Evolutionary conservation across 768 basidiomycete species (phyloP), one percentile per base, ranked within the genome.

Genomic region (Suillus occidentalis): DNA sequence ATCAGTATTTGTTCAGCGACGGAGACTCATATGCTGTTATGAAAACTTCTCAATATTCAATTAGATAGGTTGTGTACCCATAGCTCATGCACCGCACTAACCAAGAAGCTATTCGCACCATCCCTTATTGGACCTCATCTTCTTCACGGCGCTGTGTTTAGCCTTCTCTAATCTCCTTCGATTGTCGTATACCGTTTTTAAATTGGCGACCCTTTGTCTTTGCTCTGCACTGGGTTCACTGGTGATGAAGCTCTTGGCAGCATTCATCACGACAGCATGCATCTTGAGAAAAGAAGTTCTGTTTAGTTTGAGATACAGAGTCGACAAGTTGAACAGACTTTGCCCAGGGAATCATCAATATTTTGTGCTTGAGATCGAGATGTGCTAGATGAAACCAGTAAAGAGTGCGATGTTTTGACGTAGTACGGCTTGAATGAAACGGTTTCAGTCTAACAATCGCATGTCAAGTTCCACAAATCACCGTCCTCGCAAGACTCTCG

Each of bases 321-420:
- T 49, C n/a, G 36, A 58, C 60, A 28, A 59, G 22, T 57, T 63
- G 12, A 34, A 65, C 74, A 18, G 50, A 87, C 92, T 81, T 91
- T 93, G 6, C 77, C 68, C 47, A 94, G 78, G 67, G 88, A 89
- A 63, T 93, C 90, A 12, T 89, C 85, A 20, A 92, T 76, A 67
- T 93, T 94, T 70, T 88, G 85, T 2, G 89, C 78, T 71, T 94
- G 92, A 12, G 91, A 92, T n/a, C 92, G 89, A 66, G 86, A 83
- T 2, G 82, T 76, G 1, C 83, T 88, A 0, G 91, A 92, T 8
- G 89, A 88, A 63, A 94, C 80, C 37, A 91, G 77, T 42, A 94
- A 80, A 6, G 88, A 86, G 60, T 87, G 79, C 0, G 89, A 83
- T 2, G 91, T 92, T n/a, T 85, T 79, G 1, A 85, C 86, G 63